Evolutionary conservation across 2,329 filamentous ascomycete species (phyloP).

Genomic region (Fusarium mangiferae): DNA sequence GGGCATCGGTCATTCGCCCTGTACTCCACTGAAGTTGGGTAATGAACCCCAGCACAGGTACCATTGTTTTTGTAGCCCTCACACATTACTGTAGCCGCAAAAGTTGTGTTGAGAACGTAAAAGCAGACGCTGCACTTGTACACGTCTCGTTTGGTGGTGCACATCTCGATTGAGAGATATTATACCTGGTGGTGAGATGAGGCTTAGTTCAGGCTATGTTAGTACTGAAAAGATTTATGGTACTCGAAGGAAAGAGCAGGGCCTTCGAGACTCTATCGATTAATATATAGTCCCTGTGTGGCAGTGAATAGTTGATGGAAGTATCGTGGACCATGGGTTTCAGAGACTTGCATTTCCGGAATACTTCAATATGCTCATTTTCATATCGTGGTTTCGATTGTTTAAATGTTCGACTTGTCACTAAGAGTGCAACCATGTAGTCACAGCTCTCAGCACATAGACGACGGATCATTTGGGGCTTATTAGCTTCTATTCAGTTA

Average conservation of each 20-base stretch:
- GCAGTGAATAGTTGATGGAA: background rate
- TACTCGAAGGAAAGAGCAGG: rapidly evolving
- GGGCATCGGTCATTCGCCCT: background rate
- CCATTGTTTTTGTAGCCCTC: background rate
- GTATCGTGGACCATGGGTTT: rapidly evolving
- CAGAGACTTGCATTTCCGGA: rapidly evolving
- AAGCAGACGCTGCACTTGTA: background rate
- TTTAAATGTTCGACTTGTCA: background rate
- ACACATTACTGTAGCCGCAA: background rate
- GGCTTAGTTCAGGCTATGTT: background rate
- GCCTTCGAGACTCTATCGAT: rapidly evolving
- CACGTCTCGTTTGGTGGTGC: background rate
- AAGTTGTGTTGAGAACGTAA: background rate
- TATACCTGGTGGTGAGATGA: rapidly evolving
- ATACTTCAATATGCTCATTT: rapidly evolving
- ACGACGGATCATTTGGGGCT: rapidly evolving
- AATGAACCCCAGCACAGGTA: background rate
- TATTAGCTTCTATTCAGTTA: background rate
- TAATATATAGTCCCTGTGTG: background rate
- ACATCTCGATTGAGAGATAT: background rate
- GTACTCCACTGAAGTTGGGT: background rate
- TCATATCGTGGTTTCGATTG: background rate
- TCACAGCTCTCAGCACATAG: rapidly evolving
- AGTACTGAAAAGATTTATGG: rapidly evolving
- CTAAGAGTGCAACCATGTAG: rapidly evolving